Base-by-base conservation (phyloP, 169 alveolate genomes). In the Cryptosporidium baileyi region DNA sequence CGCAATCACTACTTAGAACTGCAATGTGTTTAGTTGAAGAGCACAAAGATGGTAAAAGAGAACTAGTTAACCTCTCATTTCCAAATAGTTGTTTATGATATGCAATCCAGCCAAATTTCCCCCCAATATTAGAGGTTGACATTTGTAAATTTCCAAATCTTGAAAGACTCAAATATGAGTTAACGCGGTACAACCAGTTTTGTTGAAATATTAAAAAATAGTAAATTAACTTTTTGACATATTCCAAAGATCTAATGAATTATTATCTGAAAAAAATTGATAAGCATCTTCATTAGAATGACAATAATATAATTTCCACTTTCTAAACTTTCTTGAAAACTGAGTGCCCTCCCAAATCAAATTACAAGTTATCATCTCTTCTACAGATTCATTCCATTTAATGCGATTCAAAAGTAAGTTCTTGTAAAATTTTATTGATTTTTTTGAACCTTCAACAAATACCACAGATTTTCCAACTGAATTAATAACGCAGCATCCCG, bases 401-500 rank as follows among this genome's bases (percentile, higher is more conserved):
- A 93, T 93, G 43, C 96, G 89, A 51, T 91, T 80, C 81, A 90
- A 80, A 60, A 93, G 67, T 49, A 93, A 82, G 36, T 88, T 82
- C 67, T 89, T 92, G 51, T 91, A 92, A 57, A 92, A 80, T 44
- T 91, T 90, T 19, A 93, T 80, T 11, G 96, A 59, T 38, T 89
- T 61, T 32, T 63, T 89, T 22, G 91, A 81, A 65, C 94, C 94
- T 61, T 91, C 94, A 0, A 91, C 90, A 34, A 89, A 92, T 17
- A 91, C 47, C 43, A 91, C 26, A 26, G 91, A 62, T 3, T 91
- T 92, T 11, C 63, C 90, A 51, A 63, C 63, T 28, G 94, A 91
- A 59, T 90, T 80, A 19, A 95, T 82, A 65, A 94, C 89, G 62
- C 96, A 94, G 15, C 92, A 93, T 22, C 97, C 97, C 5, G 97